phyloP scores from a whole-genome alignment of 768 basidiomycete species.

The Hirschioporus abietinus region DNA sequence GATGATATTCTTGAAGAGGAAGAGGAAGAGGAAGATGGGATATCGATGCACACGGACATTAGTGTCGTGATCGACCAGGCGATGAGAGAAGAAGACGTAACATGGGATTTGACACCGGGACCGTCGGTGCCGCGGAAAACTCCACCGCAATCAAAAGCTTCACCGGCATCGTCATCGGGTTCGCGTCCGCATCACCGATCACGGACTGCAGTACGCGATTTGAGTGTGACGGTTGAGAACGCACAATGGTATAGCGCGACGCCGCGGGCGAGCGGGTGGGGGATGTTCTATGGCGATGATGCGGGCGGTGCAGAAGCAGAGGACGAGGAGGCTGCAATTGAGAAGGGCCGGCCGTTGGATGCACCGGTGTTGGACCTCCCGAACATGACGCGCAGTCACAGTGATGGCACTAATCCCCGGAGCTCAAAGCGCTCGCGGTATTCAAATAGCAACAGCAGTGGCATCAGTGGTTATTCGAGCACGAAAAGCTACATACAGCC shows the following conservation, averaged over 20 bases:
- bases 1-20: constrained; percentile 30
- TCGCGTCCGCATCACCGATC: constrained; percentile 21
- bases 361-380: neutral
- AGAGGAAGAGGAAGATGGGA: constrained; percentile 24
- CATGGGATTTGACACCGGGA: constrained; percentile 11
- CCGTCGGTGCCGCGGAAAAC: neutral
- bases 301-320: neutral
- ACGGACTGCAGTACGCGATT: constrained; percentile 22
- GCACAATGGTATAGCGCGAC: neutral
- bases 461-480: neutral
- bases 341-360: neutral
- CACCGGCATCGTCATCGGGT: constrained; percentile 13
- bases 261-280: neutral
- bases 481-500: neutral
- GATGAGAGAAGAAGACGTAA: constrained; percentile 12
- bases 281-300: neutral
- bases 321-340: neutral
- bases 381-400: neutral
- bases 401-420: neutral
- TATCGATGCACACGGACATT: constrained; percentile 14
- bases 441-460: neutral
- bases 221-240: neutral
- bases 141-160: constrained; percentile 9
- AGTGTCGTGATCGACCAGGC: constrained; percentile 11
- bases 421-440: neutral